Percentiles rank a stretch among this genome's conserved stretches.
These are phyloP conservation scores for Persicaria tinctoria DNA, from an alignment of 148 eudicot genomes.

Conservation along the genomic window DNA sequence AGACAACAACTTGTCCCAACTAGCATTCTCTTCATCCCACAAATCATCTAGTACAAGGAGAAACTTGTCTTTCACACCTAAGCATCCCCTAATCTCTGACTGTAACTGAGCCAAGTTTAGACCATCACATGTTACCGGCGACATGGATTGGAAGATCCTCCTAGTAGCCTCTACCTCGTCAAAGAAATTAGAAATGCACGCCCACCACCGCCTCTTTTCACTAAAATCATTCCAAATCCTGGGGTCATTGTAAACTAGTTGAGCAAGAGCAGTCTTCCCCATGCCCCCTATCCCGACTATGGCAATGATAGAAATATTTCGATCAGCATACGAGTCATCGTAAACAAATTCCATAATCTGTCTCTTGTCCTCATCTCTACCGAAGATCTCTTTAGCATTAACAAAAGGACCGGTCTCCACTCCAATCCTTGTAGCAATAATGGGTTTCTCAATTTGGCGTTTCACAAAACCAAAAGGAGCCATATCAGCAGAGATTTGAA, in stretches of 20 bases:
- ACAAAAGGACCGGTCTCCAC: neutral
- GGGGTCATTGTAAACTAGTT: conserved; percentile 17
- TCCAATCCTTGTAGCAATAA: neutral
- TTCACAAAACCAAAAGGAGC: neutral
- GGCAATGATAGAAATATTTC: conserved; percentile 1
- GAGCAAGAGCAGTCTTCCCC: conserved; percentile 25
- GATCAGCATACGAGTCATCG: neutral
- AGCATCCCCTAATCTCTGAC: neutral
- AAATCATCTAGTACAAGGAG: conserved; percentile 15
- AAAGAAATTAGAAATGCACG: conserved; percentile 12
- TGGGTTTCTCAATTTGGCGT: neutral
- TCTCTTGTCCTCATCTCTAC: conserved; percentile 15
- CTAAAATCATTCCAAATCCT: neutral
- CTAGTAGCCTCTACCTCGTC: neutral
- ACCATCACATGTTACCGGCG: neutral
- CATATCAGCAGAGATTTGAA: neutral
- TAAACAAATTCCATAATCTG: conserved; percentile 2
- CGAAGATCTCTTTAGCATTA: conserved; percentile 5
- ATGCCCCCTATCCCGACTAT: conserved; percentile 21
- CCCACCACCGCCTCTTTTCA: conserved; percentile 15
- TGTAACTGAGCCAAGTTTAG: neutral
- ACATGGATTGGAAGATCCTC: conserved; percentile 1
- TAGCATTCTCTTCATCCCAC: conserved; percentile 7
- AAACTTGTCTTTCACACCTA: neutral
- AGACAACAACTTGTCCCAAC: neutral